A percentile compares a stretch with the other conserved stretches of the same genome.
Evolutionary conservation across 306 rosid species (phyloP).

Genomic region (Cajanus cajan): DNA sequence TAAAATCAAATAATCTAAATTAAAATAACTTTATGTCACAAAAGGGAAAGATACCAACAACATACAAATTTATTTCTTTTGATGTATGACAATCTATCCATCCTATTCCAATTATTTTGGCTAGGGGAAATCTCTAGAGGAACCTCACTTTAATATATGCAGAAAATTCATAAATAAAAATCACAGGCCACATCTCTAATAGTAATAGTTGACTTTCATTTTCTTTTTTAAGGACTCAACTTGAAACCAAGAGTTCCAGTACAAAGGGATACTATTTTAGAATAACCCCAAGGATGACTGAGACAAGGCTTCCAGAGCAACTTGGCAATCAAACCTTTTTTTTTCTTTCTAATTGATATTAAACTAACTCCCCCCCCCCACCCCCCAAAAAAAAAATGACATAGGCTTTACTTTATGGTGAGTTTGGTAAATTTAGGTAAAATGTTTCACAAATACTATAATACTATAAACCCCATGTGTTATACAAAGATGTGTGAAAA

Average conservation of each 20-base stretch:
- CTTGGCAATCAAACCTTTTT: neutral
- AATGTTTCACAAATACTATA: neutral
- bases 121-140: neutral
- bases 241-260: constrained; percentile 2
- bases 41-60: neutral
- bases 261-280: neutral
- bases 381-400: neutral
- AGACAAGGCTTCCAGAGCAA: neutral
- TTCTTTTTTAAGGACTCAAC: neutral
- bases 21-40: neutral
- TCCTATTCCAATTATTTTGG: constrained; percentile 5
- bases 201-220: neutral
- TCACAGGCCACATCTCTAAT: neutral
- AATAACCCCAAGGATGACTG: constrained; percentile 5
- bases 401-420: neutral
- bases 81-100: neutral
- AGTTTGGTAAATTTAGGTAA: neutral
- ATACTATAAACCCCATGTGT: neutral
- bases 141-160: constrained; percentile 7
- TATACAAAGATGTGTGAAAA: neutral
- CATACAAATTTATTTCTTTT: neutral
- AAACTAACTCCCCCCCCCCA: neutral
- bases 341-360: neutral
- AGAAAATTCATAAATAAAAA: neutral
- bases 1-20: neutral